A percentile compares a stretch with the other conserved stretches of the same genome.
phyloP scores from a whole-genome alignment of 352 stramenopile species.

The Globisporangium carolinianum region DNA sequence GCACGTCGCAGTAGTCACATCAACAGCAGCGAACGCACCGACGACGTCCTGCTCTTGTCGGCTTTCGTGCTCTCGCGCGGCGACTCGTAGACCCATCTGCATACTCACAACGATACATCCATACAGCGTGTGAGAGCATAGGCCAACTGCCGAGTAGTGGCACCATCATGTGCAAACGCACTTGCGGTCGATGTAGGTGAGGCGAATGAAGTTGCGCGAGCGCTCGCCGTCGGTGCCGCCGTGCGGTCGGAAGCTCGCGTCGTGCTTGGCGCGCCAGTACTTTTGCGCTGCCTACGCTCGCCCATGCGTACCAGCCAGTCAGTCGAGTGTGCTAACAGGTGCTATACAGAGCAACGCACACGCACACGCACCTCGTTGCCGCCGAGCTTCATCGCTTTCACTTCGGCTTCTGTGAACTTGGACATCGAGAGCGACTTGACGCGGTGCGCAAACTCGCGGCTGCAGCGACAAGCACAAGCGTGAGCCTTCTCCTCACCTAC shows the following conservation, averaged over 20 bases:
- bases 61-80: constrained; percentile 45
- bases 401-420: constrained; percentile 89
- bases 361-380: constrained; percentile 73
- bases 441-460: constrained; percentile 88
- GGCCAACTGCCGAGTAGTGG: too few species aligned
- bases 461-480: constrained; percentile 12
- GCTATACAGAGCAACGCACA: too few species aligned
- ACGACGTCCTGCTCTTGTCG: constrained; percentile 23
- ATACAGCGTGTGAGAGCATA: background rate
- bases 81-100: constrained; percentile 76
- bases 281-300: constrained; percentile 62
- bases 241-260: constrained; percentile 67
- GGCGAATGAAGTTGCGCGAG: constrained; percentile 84
- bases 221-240: constrained; percentile 72
- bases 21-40: constrained; percentile 19
- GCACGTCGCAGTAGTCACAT: background rate
- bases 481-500: background rate
- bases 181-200: constrained; percentile 86
- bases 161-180: constrained; percentile 16
- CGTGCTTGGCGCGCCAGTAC: constrained; percentile 79
- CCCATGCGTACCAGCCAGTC: background rate
- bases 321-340: background rate
- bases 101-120: background rate
- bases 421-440: constrained; percentile 94
- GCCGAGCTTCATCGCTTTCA: constrained; percentile 84